These are phyloP conservation scores for Aureobasidium namibiae DNA, from an alignment of 2,329 filamentous ascomycete genomes.

Conservation along the genomic window DNA sequence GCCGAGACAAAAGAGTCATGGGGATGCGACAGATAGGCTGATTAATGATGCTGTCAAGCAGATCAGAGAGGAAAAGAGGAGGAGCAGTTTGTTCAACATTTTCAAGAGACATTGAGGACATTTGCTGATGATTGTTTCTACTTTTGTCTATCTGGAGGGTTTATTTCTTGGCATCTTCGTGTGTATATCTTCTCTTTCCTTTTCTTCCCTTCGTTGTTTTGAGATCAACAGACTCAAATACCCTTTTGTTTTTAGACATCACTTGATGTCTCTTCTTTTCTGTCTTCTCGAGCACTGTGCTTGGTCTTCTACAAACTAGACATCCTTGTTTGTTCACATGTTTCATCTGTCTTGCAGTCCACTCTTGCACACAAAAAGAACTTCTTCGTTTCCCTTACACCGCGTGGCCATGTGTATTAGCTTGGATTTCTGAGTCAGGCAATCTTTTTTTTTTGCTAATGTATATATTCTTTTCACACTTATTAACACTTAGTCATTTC, in stretches of 20 bases:
- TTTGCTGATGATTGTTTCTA: background rate
- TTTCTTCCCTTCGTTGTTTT: background rate
- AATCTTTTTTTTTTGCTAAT: background rate
- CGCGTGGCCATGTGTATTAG: too few relatives aligned
- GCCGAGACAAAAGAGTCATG: conserved; percentile 10
- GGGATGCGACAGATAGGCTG: conserved; percentile 1
- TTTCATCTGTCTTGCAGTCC: background rate
- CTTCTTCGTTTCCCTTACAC: background rate
- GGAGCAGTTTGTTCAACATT: background rate
- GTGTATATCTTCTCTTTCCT: background rate
- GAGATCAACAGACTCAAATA: background rate
- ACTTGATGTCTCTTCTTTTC: background rate
- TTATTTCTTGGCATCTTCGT: background rate
- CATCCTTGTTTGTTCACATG: background rate
- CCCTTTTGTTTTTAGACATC: background rate
- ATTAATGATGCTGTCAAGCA: conserved; percentile 8
- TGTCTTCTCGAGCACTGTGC: background rate
- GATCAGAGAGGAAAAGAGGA: conserved; percentile 1
- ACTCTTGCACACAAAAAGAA: background rate
- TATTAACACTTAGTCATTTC: too few relatives aligned
- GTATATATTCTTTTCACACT: background rate
- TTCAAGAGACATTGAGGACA: conserved; percentile 3
- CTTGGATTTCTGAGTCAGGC: too few relatives aligned
- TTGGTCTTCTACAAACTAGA: background rate
- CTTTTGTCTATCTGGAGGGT: background rate